Base-by-base conservation (phyloP, 2,329 filamentous ascomycete species). In the Pseudogymnoascus sp. region DNA sequence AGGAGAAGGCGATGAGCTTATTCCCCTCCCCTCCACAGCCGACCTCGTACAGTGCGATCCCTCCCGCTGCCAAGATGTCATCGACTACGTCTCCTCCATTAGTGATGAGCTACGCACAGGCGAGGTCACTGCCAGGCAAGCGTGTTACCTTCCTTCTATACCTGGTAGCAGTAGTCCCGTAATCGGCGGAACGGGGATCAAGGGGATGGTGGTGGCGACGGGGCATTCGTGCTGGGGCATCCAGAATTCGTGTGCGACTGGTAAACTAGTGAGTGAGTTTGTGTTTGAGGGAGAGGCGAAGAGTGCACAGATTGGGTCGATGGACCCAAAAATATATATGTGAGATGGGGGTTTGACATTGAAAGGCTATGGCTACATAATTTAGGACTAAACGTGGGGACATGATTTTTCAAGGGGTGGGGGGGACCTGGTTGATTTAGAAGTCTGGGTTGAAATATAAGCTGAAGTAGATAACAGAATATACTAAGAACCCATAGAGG, bases 161-260 rank as follows among this genome's bases (percentile, higher is more conserved):
- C 77, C 72, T 16, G 77, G 79, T 64, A 65, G 62, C 23, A 64
- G 64, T 16, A 65, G 63, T 61, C 93, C 93, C 8, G 75, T 97
- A 62, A 81, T 97, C n/a, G 93, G 93, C 0, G 79, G 81, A 63
- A 92, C 92, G 10, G 82, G 83, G 2, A 83, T 88, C 0, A 83
- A 85, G 3, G 92, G 92, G 0, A 72, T 96, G 45, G 87, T 89
- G 75, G 80, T 97, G 66, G 93, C 93, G 0, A 83, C 90, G 0
- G 93, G 93, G 0, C 93, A 98, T 78, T 96, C 92, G 2, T 97
- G 93, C 77, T 97, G 93, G 93, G 93, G 93, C 0, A 96, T 97
- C 28, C 92, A 96, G 78, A 97, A 97, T 77, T 91, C 87, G 0
- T 92, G 93, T 0, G 93, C 83, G 1, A 97, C 93, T n/a, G 90